Base-by-base conservation (phyloP, 2,329 filamentous ascomycete species). In the Cladosporium phlei region DNA sequence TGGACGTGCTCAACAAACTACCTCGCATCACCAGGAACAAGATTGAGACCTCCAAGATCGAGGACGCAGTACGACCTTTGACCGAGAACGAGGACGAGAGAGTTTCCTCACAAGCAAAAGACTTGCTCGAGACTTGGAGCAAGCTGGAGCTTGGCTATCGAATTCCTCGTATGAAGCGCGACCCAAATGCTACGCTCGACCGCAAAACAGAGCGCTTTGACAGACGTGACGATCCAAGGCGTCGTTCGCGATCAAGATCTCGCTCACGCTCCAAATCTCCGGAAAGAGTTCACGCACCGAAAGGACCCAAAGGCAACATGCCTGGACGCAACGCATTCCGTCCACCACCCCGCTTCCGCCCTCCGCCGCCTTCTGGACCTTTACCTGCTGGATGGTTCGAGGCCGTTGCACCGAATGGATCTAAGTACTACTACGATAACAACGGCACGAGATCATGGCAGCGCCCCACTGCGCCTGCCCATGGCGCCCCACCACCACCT, bases 1-100 rank as follows among this genome's bases (percentile, higher is more conserved):
- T 98, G 52, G 84, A 93, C 54, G 89, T 98, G 46, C 77, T 98
- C 16, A 84, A 94, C 66, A 84, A 83, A 53, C 85, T 97, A 54
- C 93, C 93, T 0, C 84, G 91, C 8, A 74, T 97, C 39, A 97
- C 93, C 16, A 84, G 88, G 50, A 98, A 98, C 74, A 98, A 98
- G 69, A 96, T 98, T 49, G 83, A 87, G 55, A 90, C 95, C 60
- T 95, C 93, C 7, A 95, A 95, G 59, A 96, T 98, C 52, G 93
- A 97, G 65, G 76, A 82, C 2, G 85, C 85, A 0, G 78, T 98
- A 32, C 74, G 87, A 59, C 76, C 77, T 3, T 71, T 97, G 42
- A 69, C 69, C 10, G 80, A 83, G 7, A 83, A 95, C 60, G 61
- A 63, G 27, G 62, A 66, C 42, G 81, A 88, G 52, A 77, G 85